These are phyloP conservation scores for Podaxis pistillaris DNA, from an alignment of 768 basidiomycete genomes.

Conservation along the genomic window DNA sequence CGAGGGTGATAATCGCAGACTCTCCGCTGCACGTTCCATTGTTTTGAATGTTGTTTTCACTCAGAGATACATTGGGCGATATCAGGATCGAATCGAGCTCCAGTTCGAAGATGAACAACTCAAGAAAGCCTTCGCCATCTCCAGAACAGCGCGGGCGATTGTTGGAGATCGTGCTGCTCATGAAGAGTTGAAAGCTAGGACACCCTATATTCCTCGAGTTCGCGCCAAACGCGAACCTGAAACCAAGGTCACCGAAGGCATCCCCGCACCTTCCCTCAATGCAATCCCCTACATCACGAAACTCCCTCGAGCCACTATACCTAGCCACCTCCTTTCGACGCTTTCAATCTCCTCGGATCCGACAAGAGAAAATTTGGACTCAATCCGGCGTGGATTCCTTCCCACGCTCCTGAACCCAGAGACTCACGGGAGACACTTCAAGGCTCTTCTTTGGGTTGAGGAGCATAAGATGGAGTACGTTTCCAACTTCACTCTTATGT, in stretches of 20 bases:
- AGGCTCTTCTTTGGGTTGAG: conserved; percentile 55
- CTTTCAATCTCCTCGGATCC: conserved; percentile 30
- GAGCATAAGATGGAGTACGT: conserved; percentile 44
- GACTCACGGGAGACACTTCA: conserved; percentile 47
- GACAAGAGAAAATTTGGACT: conserved; percentile 25
- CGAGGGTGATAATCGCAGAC: conserved; percentile 16
- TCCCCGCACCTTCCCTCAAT: conserved; percentile 37
- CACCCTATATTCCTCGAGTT: conserved; percentile 45
- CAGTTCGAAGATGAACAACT: conserved; percentile 46
- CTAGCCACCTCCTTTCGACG: conserved; percentile 25
- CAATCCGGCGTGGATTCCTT: conserved; percentile 35
- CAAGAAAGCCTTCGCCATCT: conserved; percentile 46
- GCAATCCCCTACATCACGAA: conserved; percentile 39
- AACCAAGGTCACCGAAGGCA: conserved; percentile 38
- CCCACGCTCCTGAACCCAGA: conserved; percentile 35
- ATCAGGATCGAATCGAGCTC: conserved; percentile 53
- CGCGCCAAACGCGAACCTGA: conserved; percentile 32
- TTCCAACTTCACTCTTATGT: neutral
- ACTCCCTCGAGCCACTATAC: conserved; percentile 42
- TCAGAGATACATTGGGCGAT: conserved; percentile 41
- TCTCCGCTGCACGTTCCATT: conserved; percentile 25
- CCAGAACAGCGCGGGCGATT: conserved; percentile 39
- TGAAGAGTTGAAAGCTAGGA: conserved; percentile 39
- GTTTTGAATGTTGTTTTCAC: conserved; percentile 31
- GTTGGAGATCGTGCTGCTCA: conserved; percentile 48